These are phyloP conservation scores for Ceratocystis cubensis DNA, from an alignment of 2,329 filamentous ascomycete genomes.

Conservation along the genomic window DNA sequence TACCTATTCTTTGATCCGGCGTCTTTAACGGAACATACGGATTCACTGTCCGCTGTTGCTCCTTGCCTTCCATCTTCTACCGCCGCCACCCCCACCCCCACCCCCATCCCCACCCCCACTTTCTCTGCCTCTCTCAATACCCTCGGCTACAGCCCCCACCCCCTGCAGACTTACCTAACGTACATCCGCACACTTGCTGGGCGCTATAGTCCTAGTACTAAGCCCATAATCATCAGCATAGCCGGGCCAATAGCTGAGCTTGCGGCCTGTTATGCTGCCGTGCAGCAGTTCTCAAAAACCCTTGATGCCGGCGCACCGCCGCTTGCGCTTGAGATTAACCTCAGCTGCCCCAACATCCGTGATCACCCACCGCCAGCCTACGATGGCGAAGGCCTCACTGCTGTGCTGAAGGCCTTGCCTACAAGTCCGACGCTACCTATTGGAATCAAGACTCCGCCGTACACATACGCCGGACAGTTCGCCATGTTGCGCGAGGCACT, in stretches of 20 bases:
- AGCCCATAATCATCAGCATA: constrained; percentile 58
- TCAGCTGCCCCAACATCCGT: constrained; percentile 66
- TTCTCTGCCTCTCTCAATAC: constrained; percentile 49
- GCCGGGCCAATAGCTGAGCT: constrained; percentile 52
- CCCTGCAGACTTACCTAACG: constrained; percentile 45
- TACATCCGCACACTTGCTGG: constrained; percentile 40
- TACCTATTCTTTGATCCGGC: constrained; percentile 50
- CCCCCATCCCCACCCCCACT: constrained; percentile 24
- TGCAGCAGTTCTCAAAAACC: constrained; percentile 31
- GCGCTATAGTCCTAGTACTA: constrained; percentile 27
- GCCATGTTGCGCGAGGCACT: constrained; percentile 42
- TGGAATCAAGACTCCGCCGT: constrained; percentile 66
- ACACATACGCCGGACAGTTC: constrained; percentile 58
- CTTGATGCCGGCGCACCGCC: constrained; percentile 30
- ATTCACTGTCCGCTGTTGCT: constrained; percentile 22
- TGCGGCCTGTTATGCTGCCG: constrained; percentile 39
- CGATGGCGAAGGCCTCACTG: constrained; percentile 35
- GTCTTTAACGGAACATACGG: background rate
- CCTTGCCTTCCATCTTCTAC: constrained; percentile 23
- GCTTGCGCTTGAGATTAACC: constrained; percentile 62
- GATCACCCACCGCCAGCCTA: constrained; percentile 60
- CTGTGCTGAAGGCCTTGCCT: constrained; percentile 43
- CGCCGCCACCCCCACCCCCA: constrained; percentile 22
- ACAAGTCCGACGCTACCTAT: constrained; percentile 30
- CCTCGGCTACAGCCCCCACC: constrained; percentile 58